phyloP scores from a whole-genome alignment of 1,139 yeast species.

The Magnusiomyces fungicola region DNA sequence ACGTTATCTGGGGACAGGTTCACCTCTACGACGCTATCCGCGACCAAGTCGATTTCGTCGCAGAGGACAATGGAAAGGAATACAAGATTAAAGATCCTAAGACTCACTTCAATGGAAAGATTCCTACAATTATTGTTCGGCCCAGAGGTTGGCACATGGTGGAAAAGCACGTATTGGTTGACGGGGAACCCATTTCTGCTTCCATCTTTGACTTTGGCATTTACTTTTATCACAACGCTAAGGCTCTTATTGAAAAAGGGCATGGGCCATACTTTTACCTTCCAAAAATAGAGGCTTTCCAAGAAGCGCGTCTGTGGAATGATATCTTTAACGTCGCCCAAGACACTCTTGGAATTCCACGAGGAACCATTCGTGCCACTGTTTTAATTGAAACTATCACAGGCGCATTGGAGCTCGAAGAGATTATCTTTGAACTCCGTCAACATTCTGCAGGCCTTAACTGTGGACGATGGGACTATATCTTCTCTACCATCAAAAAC shows the following conservation, averaged over 20 bases:
- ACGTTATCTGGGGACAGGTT: constrained; percentile 73
- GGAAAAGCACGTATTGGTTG: constrained; percentile 65
- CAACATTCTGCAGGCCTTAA: constrained; percentile 70
- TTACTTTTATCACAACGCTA: constrained; percentile 68
- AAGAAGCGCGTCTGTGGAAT: constrained; percentile 75
- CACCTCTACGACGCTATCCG: too few relatives aligned
- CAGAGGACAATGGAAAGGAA: constrained; percentile 44
- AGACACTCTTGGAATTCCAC: constrained; percentile 55
- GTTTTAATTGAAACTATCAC: constrained; percentile 70
- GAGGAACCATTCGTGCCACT: constrained; percentile 75
- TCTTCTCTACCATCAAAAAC: constrained; percentile 63
- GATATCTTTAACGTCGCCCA: constrained; percentile 64
- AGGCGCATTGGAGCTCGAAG: constrained; percentile 78
- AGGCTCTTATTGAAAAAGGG: constrained; percentile 51
- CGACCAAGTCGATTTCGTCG: constrained; percentile 47
- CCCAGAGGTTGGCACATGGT: constrained; percentile 85
- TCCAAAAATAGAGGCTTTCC: constrained; percentile 76
- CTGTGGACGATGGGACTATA: constrained; percentile 83
- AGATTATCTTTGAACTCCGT: constrained; percentile 67
- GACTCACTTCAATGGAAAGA: constrained; percentile 18
- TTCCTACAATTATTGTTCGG: constrained; percentile 73
- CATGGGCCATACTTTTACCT: constrained; percentile 72
- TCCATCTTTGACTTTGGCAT: constrained; percentile 72
- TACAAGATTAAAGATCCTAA: constrained; percentile 41
- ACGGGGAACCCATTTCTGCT: constrained; percentile 69